Evolutionary conservation across 139 green algal species (phyloP), one percentile per base, ranked within the genome.

Genomic region (Chlorella sorokiniana): DNA sequence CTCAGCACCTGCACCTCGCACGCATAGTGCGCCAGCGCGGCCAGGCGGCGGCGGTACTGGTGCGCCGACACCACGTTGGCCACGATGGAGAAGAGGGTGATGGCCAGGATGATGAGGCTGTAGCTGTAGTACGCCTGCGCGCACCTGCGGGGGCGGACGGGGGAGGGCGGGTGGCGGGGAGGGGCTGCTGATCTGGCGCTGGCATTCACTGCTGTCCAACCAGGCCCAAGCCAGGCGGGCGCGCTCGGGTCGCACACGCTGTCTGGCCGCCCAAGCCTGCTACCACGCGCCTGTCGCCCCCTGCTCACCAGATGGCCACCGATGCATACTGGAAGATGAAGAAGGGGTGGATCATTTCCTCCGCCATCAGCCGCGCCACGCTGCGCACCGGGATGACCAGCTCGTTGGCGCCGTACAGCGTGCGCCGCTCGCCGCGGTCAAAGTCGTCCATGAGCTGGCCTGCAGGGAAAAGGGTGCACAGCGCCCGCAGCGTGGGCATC

Each of bases 271-370:
- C n/a, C n/a, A n/a, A n/a, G 59, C 59, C 59, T 31, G 20, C 22
- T n/a, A 31, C 22, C 59, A 10, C 20, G 22, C 35, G 22, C 67
- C 67, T 23, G 16, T 7, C 7, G 11, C 16, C 2, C 31, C 33
- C 40, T 23, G n/a, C 75, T 62, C 77, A 83, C 82, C 82, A 86
- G 27, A 86, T 86, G 37, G 52, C 23, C 27, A 86, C 82, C 41
- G 82, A 86, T 37, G 75, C 75, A 31, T 86, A 86, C 78, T 86
- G 82, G 64, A 86, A 86, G 37, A 86, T 69, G 70, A 82, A 86
- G 72, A 86, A 86, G 25, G 82, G 82, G 64, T 86, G 82, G 37
- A 86, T 69, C 82, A 83, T 83, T 38, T 86, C 82, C 70, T 84
- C 74, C 25, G 10, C 44, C 62, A 86, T 70, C 78, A 86, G 82